A percentile compares a stretch with the other conserved stretches of the same genome.
These are phyloP conservation scores for Gentiana macrophylla DNA, from an alignment of 257 asterid genomes.

Conservation along the genomic window DNA sequence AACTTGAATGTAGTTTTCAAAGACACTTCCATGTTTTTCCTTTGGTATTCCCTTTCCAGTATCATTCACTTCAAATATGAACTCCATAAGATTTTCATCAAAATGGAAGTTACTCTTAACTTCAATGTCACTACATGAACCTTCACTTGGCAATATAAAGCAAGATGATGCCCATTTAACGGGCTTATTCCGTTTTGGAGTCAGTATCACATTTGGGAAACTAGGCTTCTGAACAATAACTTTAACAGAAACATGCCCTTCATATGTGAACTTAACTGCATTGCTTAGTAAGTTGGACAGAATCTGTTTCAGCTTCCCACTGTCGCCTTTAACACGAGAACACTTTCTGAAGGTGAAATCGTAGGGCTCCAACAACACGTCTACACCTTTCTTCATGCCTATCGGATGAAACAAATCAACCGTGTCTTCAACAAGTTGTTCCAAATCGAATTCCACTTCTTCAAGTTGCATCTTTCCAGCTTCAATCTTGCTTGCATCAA, in stretches of 20 bases:
- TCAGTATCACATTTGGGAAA: conserved; percentile 15
- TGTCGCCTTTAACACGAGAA: conserved; percentile 39
- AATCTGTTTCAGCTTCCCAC: conserved; percentile 47
- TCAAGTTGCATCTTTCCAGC: conserved; percentile 65
- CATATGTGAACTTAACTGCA: conserved; percentile 57
- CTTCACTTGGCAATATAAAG: conserved; percentile 1
- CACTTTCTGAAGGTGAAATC: conserved; percentile 37
- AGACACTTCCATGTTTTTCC: conserved; percentile 49
- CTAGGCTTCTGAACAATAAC: conserved; percentile 36
- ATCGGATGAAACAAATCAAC: conserved; percentile 51
- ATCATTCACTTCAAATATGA: conserved; percentile 58
- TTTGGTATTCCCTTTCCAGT: conserved; percentile 74
- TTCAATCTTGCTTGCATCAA: conserved; percentile 57
- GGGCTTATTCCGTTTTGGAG: conserved; percentile 9
- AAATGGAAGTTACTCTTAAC: conserved; percentile 10
- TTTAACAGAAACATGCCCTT: conserved; percentile 47
- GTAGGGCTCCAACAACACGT: conserved; percentile 43
- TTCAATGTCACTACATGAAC: conserved; percentile 3
- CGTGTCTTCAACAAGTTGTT: conserved; percentile 48
- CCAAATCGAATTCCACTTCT: conserved; percentile 53
- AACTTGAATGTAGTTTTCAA: conserved; percentile 76
- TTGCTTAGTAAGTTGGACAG: conserved; percentile 55
- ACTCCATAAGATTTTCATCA: conserved; percentile 33
- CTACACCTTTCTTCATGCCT: conserved; percentile 59
- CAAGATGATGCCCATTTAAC: conserved; percentile 12